These are phyloP conservation scores for Schizothecium vesticola DNA, from an alignment of 495 filamentous ascomycete species.

Conservation along the genomic window DNA sequence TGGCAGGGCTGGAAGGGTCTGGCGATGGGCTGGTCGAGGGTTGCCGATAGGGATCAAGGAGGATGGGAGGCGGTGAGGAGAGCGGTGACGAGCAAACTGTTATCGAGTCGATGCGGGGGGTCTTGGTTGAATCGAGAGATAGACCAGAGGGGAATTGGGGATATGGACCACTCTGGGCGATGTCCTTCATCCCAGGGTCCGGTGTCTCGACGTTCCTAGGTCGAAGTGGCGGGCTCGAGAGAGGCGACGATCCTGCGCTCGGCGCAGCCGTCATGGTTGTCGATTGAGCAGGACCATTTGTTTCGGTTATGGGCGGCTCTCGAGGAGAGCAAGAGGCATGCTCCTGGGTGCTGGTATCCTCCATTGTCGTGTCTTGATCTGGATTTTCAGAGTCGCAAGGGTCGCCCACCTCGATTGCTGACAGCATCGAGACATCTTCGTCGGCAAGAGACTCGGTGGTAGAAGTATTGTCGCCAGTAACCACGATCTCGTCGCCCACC, in stretches of 20 bases:
- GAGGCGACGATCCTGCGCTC: conserved; percentile 1
- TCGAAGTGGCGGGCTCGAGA: conserved; percentile 10
- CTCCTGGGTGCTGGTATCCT: neutral
- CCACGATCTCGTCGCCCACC: neutral
- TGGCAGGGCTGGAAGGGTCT: conserved; percentile 13
- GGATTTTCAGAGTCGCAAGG: neutral
- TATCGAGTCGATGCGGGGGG: neutral
- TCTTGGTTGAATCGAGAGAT: no score
- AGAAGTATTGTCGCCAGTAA: neutral
- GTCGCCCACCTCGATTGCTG: neutral
- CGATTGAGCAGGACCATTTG: neutral
- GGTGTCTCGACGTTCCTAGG: neutral
- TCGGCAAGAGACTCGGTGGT: neutral
- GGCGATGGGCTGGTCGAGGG: conserved; percentile 24
- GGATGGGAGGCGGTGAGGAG: conserved; percentile 41
- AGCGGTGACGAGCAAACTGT: conserved; percentile 38
- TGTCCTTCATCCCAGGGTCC: neutral
- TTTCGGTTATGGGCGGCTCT: neutral
- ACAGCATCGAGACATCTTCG: neutral
- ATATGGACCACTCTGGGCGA: neutral
- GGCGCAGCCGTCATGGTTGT: neutral
- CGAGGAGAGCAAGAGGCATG: neutral
- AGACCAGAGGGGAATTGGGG: no score
- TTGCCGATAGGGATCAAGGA: conserved; percentile 42
- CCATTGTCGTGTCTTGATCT: neutral